Base-by-base conservation (phyloP, 257 asterid genomes). In the Jaltomata sinuosa region DNA sequence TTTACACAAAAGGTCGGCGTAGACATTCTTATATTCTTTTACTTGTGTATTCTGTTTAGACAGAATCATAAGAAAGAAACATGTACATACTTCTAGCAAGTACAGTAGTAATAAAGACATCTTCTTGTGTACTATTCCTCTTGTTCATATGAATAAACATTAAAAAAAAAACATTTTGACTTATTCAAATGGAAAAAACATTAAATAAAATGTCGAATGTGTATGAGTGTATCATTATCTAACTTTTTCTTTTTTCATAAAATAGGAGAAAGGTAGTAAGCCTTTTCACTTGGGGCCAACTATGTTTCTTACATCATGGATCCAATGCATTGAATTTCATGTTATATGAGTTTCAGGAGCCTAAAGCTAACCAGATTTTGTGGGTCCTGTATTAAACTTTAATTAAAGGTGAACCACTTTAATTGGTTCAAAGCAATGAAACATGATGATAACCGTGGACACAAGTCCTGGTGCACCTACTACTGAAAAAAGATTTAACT, bases 301-400 rank as follows among this genome's bases (percentile, higher is more conserved):
- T 49, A 3, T 45, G 40, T 47, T 76, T 29, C 81, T 49, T 76
- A 76, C 61, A 76, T 77, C 62, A 49, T 77, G 62, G 55, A 77
- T 77, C 62, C 82, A 77, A 49, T 49, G 81, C 62, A 27, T 77
- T 77, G 40, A 27, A 25, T 74, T 86, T 59, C 88, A 83, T 89
- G 83, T 62, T 81, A 86, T 88, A 45, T 88, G 83, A 85, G 72
- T 89, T 84, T 82, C 80, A 49, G 52, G 83, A 79, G 84, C 22
- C 85, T 89, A 88, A n/a, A 87, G 74, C 88, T 69, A 86, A 74
- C 83, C 45, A 84, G 89, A 92, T 91, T 80, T 86, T 77, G 91
- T 89, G 93, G 93, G 94, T 78, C 94, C 89, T 11, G 27, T 19
- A 34, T 34, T 68, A 34, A 32, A 22, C 42, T 29, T 16, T 86